These are phyloP conservation scores for Blastobotrys aristatus DNA, from an alignment of 1,139 yeast species.

Conservation along the genomic window DNA sequence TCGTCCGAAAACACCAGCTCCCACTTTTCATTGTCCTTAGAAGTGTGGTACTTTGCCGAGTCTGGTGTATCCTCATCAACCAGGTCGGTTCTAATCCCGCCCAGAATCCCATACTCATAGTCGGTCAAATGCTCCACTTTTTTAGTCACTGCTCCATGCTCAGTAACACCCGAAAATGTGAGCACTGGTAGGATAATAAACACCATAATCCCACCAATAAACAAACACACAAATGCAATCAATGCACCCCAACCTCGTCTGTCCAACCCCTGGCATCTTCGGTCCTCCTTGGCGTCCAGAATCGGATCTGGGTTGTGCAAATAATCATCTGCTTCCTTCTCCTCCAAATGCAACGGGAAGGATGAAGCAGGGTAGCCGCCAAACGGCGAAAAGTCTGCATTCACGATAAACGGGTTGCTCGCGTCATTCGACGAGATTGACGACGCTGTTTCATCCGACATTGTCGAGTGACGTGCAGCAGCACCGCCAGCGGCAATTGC, in stretches of 20 bases:
- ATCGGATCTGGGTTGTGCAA: constrained; percentile 92
- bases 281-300: constrained; percentile 74
- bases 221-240: constrained; percentile 51
- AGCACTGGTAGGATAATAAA: constrained; percentile 70
- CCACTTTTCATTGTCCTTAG: constrained; percentile 61
- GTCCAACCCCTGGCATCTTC: constrained; percentile 50
- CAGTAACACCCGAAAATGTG: constrained; percentile 64
- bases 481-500: constrained; percentile 14
- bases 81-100: constrained; percentile 56
- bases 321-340: constrained; percentile 88
- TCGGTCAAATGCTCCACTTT: constrained; percentile 44
- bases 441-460: constrained; percentile 27
- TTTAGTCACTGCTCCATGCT: constrained; percentile 23
- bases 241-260: constrained; percentile 35
- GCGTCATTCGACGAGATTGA: constrained; percentile 25
- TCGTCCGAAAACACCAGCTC: constrained; percentile 74
- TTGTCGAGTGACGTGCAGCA: constrained; percentile 23
- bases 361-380: constrained; percentile 92
- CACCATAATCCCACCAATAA: constrained; percentile 56
- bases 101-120: constrained; percentile 54
- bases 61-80: constrained; percentile 79
- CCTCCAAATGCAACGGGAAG: constrained; percentile 81
- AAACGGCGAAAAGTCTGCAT: constrained; percentile 62
- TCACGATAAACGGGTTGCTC: constrained; percentile 32
- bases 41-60: constrained; percentile 42